Conservation (phyloP, 2,329 filamentous ascomycete species). For the Nakataea oryzae region DNA sequence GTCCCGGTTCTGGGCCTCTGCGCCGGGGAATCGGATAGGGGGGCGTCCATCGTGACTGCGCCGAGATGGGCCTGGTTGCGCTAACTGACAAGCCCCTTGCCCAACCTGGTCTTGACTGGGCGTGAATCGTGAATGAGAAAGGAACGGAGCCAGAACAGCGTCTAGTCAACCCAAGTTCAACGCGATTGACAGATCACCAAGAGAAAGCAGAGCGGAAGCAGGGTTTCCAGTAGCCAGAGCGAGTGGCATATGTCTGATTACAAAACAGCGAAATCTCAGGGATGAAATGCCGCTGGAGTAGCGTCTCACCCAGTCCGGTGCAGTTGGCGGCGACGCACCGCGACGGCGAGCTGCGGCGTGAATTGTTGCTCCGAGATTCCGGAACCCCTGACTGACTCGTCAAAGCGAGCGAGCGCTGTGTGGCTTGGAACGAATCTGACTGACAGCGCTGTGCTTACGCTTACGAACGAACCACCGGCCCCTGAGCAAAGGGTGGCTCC, state of each 20-base stretch:
- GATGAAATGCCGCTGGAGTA: too few species aligned
- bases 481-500: too few species aligned
- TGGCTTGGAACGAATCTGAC: too few species aligned
- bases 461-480: neutral
- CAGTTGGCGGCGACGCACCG: too few species aligned
- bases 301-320: too few species aligned
- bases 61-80: neutral
- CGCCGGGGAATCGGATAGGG: neutral
- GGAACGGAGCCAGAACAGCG: neutral
- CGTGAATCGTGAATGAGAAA: too few species aligned
- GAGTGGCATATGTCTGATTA: neutral
- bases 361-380: constrained; percentile 11
- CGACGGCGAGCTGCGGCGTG: constrained; percentile 3
- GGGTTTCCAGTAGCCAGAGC: too few species aligned
- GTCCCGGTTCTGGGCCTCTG: constrained; percentile 8
- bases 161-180: neutral
- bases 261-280: neutral
- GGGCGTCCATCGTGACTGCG: neutral
- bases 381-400: constrained; percentile 3
- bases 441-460: too few species aligned
- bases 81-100: too few species aligned
- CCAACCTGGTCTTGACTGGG: too few species aligned
- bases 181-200: neutral
- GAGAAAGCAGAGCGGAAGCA: neutral
- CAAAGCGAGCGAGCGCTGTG: too few species aligned